phyloP scores from a whole-genome alignment of 139 green algal genomes.

The Chlamydomonas sphaeroides region DNA sequence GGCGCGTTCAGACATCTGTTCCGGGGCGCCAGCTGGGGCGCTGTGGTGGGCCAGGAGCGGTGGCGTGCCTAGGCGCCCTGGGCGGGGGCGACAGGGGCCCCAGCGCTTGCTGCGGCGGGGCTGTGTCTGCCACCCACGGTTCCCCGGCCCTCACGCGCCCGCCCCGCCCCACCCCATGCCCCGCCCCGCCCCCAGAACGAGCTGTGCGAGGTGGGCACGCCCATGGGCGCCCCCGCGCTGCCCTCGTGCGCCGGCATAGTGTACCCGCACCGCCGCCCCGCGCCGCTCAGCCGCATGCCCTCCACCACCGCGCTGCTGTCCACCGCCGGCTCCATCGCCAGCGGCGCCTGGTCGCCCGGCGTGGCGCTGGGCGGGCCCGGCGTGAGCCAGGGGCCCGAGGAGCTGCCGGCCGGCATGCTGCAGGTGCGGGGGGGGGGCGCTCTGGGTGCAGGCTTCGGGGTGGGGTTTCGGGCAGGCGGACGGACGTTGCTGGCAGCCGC shows the following conservation, averaged over 20 bases:
- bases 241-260: background rate
- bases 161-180: background rate
- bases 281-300: background rate
- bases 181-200: constrained; percentile 1
- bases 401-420: background rate
- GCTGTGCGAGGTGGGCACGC: constrained; percentile 5
- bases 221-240: constrained; percentile 4
- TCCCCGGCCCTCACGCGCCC: too few relatives aligned
- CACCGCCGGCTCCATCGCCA: background rate
- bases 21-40: too few relatives aligned
- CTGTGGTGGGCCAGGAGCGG: too few relatives aligned
- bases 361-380: background rate
- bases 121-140: too few relatives aligned
- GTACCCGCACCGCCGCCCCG: constrained; percentile 24
- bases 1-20: too few relatives aligned
- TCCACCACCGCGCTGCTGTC: background rate
- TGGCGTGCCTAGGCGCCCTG: too few relatives aligned
- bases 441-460: too few relatives aligned
- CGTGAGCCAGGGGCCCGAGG: background rate
- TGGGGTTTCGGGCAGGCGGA: background rate
- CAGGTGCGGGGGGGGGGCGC: too few relatives aligned
- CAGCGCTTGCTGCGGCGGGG: too few relatives aligned
- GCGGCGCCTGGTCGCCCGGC: background rate
- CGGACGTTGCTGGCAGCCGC: too few relatives aligned
- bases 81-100: too few relatives aligned